Conservation (phyloP, 495 filamentous ascomycete species). For the Tuber umbilicatum region DNA sequence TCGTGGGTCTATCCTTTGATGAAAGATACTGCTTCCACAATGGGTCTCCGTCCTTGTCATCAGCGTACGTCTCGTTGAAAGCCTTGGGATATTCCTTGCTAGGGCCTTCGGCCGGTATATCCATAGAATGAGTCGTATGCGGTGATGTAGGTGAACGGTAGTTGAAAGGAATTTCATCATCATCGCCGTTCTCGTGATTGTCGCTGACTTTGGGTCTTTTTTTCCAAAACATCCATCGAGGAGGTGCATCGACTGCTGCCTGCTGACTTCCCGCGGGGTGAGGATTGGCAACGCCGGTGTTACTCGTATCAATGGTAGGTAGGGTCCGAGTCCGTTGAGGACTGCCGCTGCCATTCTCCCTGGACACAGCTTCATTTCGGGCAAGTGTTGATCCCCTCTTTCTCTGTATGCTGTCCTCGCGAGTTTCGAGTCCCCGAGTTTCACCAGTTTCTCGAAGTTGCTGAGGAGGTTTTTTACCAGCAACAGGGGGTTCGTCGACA, state of each 20-base stretch:
- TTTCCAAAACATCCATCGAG: conserved; percentile 50
- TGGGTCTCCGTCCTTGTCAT: conserved; percentile 60
- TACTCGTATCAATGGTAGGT: conserved; percentile 5
- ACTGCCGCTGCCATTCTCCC: conserved; percentile 8
- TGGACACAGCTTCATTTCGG: conserved; percentile 14
- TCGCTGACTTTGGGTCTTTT: conserved; percentile 24
- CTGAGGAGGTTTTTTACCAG: background rate
- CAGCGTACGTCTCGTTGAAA: conserved; percentile 58
- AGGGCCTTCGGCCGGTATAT: conserved; percentile 13
- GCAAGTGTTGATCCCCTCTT: conserved; percentile 37
- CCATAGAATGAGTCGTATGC: conserved; percentile 21
- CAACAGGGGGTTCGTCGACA: conserved; percentile 4
- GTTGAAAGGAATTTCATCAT: conserved; percentile 37
- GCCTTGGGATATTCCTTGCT: conserved; percentile 61
- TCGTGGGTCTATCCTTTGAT: conserved; percentile 75
- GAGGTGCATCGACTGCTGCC: conserved; percentile 22
- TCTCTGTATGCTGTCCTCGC: conserved; percentile 15
- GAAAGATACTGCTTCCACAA: conserved; percentile 76
- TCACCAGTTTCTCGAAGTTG: background rate
- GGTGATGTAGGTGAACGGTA: conserved; percentile 26
- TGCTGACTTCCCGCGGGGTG: conserved; percentile 1
- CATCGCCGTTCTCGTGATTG: conserved; percentile 16
- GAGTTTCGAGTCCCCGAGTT: conserved; percentile 2
- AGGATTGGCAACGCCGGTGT: conserved; percentile 13
- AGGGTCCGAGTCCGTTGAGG: background rate